Evolutionary conservation across 1,284 basidiomycete genomes (phyloP).

Genomic region (Ganoderma multipileum): DNA sequence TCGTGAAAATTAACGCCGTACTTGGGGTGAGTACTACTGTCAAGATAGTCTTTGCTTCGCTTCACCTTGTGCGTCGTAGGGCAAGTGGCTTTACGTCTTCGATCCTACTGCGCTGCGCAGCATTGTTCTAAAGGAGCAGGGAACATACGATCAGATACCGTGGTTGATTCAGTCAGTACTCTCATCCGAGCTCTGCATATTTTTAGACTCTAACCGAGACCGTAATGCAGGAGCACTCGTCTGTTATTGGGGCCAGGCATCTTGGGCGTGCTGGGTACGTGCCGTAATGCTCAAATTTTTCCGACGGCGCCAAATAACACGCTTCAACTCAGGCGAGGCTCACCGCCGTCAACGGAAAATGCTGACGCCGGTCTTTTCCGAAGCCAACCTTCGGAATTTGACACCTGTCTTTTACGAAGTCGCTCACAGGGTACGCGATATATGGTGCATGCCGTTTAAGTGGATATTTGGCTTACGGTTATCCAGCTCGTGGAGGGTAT

Average conservation of each 20-base stretch:
- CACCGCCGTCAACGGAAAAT: constrained; percentile 39
- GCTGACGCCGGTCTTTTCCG: constrained; percentile 41
- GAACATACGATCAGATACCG: constrained; percentile 28
- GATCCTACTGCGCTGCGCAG: constrained; percentile 27
- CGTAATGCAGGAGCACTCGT: constrained; percentile 22
- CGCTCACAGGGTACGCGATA: constrained; percentile 31
- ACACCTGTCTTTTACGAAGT: constrained; percentile 39
- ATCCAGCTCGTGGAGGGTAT: constrained; percentile 24
- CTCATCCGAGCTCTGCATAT: neutral
- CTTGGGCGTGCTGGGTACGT: constrained; percentile 25
- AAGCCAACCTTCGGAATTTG: constrained; percentile 37
- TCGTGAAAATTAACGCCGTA: constrained; percentile 29
- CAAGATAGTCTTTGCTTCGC: neutral
- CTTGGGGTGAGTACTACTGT: constrained; percentile 18
- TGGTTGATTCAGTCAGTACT: constrained; percentile 25
- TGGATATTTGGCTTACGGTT: neutral
- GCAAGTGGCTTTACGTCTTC: constrained; percentile 29
- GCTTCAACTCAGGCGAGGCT: constrained; percentile 29
- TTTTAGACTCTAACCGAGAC: neutral
- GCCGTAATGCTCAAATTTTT: neutral
- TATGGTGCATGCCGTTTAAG: neutral
- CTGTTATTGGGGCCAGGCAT: constrained; percentile 28
- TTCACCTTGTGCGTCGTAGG: constrained; percentile 7
- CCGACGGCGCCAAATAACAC: constrained; percentile 3
- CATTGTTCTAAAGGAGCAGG: constrained; percentile 26